Evolutionary conservation across 176 grass and related monocot genomes (phyloP).

Genomic region (Musa schizocarpa): DNA sequence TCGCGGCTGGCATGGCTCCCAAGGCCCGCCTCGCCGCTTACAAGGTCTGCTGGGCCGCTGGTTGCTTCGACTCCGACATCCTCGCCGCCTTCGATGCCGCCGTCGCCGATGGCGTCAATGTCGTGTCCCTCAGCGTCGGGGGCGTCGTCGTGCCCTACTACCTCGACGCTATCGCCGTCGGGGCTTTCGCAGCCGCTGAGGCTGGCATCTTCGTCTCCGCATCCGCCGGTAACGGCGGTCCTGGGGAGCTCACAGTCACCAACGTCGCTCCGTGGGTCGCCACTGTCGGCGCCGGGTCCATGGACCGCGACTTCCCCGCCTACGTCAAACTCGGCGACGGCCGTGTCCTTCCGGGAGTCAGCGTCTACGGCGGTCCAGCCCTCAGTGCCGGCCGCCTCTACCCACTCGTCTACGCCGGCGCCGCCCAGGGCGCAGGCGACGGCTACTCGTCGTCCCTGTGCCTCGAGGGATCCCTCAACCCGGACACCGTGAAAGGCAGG

Average conservation of each 20-base stretch:
- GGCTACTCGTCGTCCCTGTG: constrained; percentile 80
- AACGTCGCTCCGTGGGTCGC: constrained; percentile 89
- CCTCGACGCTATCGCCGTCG: constrained; percentile 82
- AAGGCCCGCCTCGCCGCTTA: constrained; percentile 83
- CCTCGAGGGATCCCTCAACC: constrained; percentile 79
- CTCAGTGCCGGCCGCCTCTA: constrained; percentile 54
- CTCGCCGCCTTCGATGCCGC: constrained; percentile 88
- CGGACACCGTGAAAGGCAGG: constrained; percentile 37
- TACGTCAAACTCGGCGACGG: constrained; percentile 67
- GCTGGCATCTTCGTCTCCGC: constrained; percentile 82
- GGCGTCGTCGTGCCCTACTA: constrained; percentile 86
- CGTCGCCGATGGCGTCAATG: constrained; percentile 65
- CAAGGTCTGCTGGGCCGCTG: constrained; percentile 81
- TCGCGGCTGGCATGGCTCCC: constrained; percentile 85
- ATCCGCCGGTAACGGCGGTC: constrained; percentile 78
- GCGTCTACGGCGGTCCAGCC: constrained; percentile 66
- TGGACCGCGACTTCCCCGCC: constrained; percentile 89
- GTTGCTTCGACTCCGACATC: constrained; percentile 95
- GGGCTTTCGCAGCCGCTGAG: constrained; percentile 75
- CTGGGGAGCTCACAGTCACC: constrained; percentile 70
- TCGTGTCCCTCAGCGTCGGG: constrained; percentile 77
- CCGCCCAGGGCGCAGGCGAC: constrained; percentile 27
- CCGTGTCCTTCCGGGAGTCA: constrained; percentile 52
- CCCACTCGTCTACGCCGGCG: constrained; percentile 54
- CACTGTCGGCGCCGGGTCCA: constrained; percentile 83